A percentile compares a stretch with the other conserved stretches of the same genome.
These are phyloP conservation scores for Camellia oleifera DNA, from an alignment of 179 eudicot genomes.

Conservation along the genomic window DNA sequence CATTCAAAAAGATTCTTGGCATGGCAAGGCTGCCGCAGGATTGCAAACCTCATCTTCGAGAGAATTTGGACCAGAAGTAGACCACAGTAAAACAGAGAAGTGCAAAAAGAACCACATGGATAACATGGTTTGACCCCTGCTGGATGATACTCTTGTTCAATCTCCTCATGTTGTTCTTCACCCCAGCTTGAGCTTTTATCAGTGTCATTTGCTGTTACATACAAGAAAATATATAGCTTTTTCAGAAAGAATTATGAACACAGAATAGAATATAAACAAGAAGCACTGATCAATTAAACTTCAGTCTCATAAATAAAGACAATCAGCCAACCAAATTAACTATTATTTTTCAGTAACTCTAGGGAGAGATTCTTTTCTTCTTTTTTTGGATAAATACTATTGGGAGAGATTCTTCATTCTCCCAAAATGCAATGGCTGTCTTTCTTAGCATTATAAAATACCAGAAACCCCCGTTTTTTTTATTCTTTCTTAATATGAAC, in stretches of 20 bases:
- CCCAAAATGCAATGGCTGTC: not conserved
- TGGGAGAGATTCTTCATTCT: not conserved
- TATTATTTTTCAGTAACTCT: too few relatives aligned
- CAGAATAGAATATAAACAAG: too few relatives aligned
- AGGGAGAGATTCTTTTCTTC: too few relatives aligned
- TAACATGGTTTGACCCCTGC: constrained; percentile 70
- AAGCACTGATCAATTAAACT: not conserved
- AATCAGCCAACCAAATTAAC: too few relatives aligned
- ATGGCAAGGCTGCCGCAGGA: not conserved
- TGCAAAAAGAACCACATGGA: constrained; percentile 85
- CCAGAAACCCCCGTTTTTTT: not conserved
- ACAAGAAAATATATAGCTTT: constrained; percentile 11
- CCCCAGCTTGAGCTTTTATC: constrained; percentile 83
- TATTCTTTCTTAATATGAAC: not conserved
- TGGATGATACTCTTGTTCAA: constrained; percentile 73
- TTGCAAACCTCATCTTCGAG: constrained; percentile 38
- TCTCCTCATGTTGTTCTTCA: constrained; percentile 91
- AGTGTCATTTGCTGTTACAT: constrained; percentile 81
- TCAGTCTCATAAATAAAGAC: not conserved
- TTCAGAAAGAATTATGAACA: not conserved
- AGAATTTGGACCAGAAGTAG: constrained; percentile 64
- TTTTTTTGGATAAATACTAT: not conserved
- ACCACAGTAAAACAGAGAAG: constrained; percentile 60
- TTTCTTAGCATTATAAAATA: constrained; percentile 3
- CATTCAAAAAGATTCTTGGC: not conserved